Evolutionary conservation across 495 filamentous ascomycete genomes (phyloP).

Genomic region (Aspergillus homomorphus): DNA sequence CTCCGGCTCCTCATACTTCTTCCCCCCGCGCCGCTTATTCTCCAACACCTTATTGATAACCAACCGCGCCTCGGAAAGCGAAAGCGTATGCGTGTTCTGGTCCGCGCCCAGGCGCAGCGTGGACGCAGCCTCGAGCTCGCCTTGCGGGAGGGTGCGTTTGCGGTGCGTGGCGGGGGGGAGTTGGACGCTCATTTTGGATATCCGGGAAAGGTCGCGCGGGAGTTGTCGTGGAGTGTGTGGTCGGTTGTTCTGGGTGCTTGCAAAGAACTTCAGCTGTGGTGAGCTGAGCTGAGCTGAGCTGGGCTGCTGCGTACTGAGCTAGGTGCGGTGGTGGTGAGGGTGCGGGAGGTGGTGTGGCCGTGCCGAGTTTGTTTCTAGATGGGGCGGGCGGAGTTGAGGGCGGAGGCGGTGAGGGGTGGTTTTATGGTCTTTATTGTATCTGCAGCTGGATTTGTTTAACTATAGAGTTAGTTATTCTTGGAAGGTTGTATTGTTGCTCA

Average conservation of each 20-base stretch:
- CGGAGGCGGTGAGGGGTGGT: neutral
- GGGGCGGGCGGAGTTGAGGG: neutral
- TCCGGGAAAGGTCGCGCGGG: neutral
- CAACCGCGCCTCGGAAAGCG: slow-evolving; percentile 84
- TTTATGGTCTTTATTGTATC: too few species aligned
- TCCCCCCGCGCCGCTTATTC: slow-evolving; percentile 48
- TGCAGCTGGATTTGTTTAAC: too few species aligned
- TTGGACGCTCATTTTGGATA: slow-evolving; percentile 35
- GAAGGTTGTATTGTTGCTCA: too few species aligned
- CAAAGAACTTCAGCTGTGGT: neutral
- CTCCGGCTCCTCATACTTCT: slow-evolving; percentile 53
- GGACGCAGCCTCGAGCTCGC: slow-evolving; percentile 82
- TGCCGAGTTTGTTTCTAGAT: neutral
- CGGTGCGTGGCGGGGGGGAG: slow-evolving; percentile 61
- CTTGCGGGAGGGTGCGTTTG: slow-evolving; percentile 65
- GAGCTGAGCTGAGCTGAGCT: too few species aligned
- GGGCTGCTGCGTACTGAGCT: too few species aligned
- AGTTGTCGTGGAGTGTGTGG: neutral
- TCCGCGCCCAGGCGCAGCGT: slow-evolving; percentile 89
- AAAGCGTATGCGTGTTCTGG: slow-evolving; percentile 79
- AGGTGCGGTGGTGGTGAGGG: too few species aligned
- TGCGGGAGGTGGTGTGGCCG: neutral
- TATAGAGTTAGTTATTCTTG: too few species aligned
- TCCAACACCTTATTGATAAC: slow-evolving; percentile 84
- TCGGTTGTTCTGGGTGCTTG: neutral